Evolutionary conservation across 169 alveolate genomes (phyloP).

Genomic region (Pseudocohnilembus persalinus): DNA sequence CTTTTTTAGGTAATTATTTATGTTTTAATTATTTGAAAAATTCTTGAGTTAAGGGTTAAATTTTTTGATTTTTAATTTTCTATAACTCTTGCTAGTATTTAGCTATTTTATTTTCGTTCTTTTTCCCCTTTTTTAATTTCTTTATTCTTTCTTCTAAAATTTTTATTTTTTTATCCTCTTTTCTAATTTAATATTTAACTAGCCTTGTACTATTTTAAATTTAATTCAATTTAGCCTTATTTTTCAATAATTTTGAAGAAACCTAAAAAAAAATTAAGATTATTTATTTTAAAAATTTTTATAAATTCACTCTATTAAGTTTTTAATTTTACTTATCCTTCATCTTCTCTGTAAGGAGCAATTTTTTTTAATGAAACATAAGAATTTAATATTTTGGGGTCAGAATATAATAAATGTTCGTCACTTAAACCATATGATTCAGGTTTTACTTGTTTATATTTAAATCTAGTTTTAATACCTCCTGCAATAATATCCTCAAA

Average conservation of each 20-base stretch:
- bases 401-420: conserved; percentile 58
- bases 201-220: neutral
- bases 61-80: too few species aligned
- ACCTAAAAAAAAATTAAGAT: neutral
- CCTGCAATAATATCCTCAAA: conserved; percentile 73
- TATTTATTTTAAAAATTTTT: too few species aligned
- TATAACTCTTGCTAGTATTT: too few species aligned
- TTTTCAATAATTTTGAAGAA: neutral
- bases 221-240: neutral
- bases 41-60: neutral
- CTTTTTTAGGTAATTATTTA: too few species aligned
- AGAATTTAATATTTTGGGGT: conserved; percentile 54
- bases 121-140: neutral
- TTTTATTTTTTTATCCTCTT: neutral
- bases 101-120: neutral
- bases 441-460: conserved; percentile 48
- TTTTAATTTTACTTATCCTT: conserved; percentile 24
- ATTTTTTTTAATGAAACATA: conserved; percentile 57
- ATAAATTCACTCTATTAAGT: neutral
- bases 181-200: neutral
- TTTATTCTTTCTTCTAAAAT: neutral
- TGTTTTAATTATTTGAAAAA: neutral
- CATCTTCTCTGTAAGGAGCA: conserved; percentile 54
- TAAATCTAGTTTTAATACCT: conserved; percentile 56
- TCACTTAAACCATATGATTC: conserved; percentile 62